Evolutionary conservation across 805 yeast species (phyloP), one percentile per base, ranked within the genome.

Genomic region (Wickerhamiella vanderwaltii): DNA sequence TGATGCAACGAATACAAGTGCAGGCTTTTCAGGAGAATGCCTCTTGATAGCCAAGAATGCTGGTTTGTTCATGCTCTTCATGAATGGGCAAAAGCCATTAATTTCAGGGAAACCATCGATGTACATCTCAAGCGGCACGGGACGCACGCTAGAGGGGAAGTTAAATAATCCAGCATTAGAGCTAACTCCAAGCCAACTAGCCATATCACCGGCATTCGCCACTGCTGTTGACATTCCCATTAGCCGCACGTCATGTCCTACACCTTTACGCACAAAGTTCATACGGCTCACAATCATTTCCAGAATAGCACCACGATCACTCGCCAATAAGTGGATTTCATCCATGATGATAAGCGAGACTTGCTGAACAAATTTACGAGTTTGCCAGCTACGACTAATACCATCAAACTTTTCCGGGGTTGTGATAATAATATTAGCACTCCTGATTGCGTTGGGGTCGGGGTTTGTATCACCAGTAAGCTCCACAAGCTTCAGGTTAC

Each of bases 31-130:
- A 1, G 95, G 93, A 0, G 95, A 81, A 57, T 87, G 95, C 48
- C 83, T 85, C 55, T 85, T 83, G 48, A 86, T 86, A 0, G 95
- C 94, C 79, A 79, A 73, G 54, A 81, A 86, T 0, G 94, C 88
- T 1, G 96, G 95, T 53, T 71, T 85, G 67, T 77, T 85, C 91
- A 74, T 83, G 17, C 76, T 81, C 64, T 76, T 83, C 95, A 82
- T 82, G 53, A 83, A 64, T 1, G 88, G 85, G 51, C 86, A 77
- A 54, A 82, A 81, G 1, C 85, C 86, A 46, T 79, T 66, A 48
- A 79, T 78, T 48, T 81, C 91, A 1, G 86, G 87, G 52, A 78
- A 82, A 0, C 93, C 93, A 55, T 82, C 93, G 48, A 82, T 82
- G 51, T 78, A 82, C 88, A 82, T 82, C 52, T 82, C 80, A 44